A percentile compares a stretch with the other conserved stretches of the same genome.
These are phyloP conservation scores for Pyricularia sp. DNA, from an alignment of 2,329 filamentous ascomycete species.

Conservation along the genomic window DNA sequence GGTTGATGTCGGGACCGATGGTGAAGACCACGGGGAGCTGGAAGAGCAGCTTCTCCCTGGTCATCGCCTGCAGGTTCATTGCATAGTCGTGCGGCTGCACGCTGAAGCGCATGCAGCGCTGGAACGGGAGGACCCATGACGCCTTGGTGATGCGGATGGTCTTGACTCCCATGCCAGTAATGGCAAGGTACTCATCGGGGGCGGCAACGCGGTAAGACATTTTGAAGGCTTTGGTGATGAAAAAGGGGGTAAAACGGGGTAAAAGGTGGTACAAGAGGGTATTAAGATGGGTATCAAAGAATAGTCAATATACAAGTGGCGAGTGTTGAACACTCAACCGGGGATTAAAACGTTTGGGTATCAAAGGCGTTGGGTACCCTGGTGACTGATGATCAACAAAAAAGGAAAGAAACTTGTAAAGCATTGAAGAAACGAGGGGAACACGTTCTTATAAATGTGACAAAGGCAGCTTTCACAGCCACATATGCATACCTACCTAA, in stretches of 20 bases:
- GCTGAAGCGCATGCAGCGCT: conserved; percentile 52
- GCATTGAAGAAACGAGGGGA: not conserved
- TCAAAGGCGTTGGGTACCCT: not conserved
- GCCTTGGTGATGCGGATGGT: conserved; percentile 73
- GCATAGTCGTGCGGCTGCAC: conserved; percentile 74
- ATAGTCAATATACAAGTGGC: not conserved
- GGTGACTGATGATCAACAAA: not conserved
- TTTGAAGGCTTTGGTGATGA: conserved; percentile 18
- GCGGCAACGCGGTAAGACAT: conserved; percentile 61
- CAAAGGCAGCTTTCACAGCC: not conserved
- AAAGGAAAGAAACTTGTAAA: not conserved
- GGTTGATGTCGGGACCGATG: conserved; percentile 68
- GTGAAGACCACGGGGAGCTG: conserved; percentile 77
- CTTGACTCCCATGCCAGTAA: conserved; percentile 69
- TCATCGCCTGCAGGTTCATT: conserved; percentile 81
- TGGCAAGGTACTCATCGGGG: conserved; percentile 78
- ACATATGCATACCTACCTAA: not conserved
- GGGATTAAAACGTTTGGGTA: not conserved
- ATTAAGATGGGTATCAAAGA: not conserved
- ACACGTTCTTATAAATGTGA: not conserved
- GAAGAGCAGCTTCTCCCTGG: conserved; percentile 78
- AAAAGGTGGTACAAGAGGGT: not conserved
- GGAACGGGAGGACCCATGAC: conserved; percentile 61
- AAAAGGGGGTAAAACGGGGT: not conserved
- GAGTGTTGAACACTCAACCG: not conserved